Evolutionary conservation across 2,329 filamentous ascomycete genomes (phyloP), one percentile per base, ranked within the genome.

Genomic region (Trichoderma atrobrunneum): DNA sequence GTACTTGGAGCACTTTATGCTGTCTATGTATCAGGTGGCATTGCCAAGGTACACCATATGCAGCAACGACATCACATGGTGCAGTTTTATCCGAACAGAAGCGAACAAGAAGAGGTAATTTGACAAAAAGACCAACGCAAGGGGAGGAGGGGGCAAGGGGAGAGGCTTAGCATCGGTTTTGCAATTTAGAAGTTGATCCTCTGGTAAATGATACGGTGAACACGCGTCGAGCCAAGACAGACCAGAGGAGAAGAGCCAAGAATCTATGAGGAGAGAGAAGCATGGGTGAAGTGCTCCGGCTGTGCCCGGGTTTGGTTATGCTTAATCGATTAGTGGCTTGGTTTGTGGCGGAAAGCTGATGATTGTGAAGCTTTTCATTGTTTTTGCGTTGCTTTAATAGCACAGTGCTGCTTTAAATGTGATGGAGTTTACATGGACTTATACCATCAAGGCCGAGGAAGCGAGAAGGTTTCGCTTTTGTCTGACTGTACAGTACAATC

Each of bases 321-420:
- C 68, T 71, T 71, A 71, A 64, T 51, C 24, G 7, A 56, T 24
- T 72, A 72, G 62, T 66, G 72, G 62, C 28, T n/a, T 62, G 21
- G 11, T 21, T 2, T 18, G n/a, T 26, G 34, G 16, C 21, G 21
- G 14, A 24, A 30, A 63, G 21, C 30, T 63, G 60, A 30, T 11
- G 48, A 54, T 24, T 54, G n/a, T 54, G 21, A 24, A 54, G 48
- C 16, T 10, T 54, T 14, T 54, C 11, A 54, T 54, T 14, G 48
- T 57, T 30, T 56, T 24, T 54, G 43, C 14, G 16, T 24, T 57
- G 14, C 12, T 57, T 57, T 51, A n/a, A n/a, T n/a, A 7, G 7
- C 26, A 32, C 26, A 21, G 56, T 32, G 26, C 32, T 60, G 18
- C 12, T 30, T 7, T 8, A 10, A 8, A 54, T 14, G n/a, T 16